Evolutionary conservation across 2,329 filamentous ascomycete genomes (phyloP).

Genomic region (Achaetomium macrosporum): DNA sequence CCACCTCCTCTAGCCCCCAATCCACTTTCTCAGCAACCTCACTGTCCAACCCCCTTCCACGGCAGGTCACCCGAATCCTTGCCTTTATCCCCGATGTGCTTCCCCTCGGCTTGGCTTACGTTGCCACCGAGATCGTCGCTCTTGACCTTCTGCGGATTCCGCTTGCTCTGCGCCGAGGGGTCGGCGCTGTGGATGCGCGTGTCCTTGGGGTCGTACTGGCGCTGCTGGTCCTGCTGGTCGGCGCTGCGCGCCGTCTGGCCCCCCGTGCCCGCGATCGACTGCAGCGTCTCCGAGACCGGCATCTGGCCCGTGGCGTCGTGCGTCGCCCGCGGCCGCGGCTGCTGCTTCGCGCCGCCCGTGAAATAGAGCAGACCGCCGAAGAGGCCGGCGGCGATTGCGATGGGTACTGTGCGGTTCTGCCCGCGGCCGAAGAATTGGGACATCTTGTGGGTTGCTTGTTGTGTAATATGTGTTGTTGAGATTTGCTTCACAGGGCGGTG

Average conservation of each 20-base stretch:
- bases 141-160: slow-evolving; percentile 25
- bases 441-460: slow-evolving; percentile 1
- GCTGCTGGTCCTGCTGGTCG: not conserved
- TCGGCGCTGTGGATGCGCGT: slow-evolving; percentile 4
- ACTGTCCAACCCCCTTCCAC: not conserved
- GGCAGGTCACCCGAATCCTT: not conserved
- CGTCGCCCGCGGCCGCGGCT: slow-evolving; percentile 15
- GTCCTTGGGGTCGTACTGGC: slow-evolving; percentile 17
- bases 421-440: slow-evolving; percentile 14
- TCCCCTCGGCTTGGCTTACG: not conserved
- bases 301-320: not conserved
- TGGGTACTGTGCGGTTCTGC: slow-evolving; percentile 13
- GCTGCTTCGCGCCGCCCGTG: slow-evolving; percentile 18
- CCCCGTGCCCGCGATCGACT: slow-evolving; percentile 13
- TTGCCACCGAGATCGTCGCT: slow-evolving; percentile 9
- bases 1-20: not conserved
- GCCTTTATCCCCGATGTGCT: slow-evolving; percentile 3
- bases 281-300: slow-evolving; percentile 17
- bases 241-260: slow-evolving; percentile 9
- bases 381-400: slow-evolving; percentile 12
- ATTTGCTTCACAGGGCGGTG: not conserved
- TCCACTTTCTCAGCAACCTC: no score
- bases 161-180: slow-evolving; percentile 14
- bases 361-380: slow-evolving; percentile 15
- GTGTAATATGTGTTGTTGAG: not conserved